phyloP scores from a whole-genome alignment of 106 monocot genomes.

The Xerophyta viscosa region DNA sequence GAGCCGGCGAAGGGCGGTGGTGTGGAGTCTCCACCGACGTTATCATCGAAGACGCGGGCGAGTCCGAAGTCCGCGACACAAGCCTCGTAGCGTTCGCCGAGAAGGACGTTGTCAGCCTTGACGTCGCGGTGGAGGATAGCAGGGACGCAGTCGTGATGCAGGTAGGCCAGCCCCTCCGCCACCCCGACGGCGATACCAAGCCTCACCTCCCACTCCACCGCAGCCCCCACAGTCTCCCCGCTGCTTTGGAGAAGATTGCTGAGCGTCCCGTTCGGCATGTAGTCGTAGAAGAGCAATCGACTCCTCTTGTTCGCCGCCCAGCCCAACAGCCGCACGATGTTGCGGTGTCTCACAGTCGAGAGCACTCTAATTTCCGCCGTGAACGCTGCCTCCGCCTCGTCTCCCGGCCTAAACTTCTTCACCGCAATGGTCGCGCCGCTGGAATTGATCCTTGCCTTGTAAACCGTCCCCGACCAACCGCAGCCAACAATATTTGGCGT shows the following conservation, averaged over 20 bases:
- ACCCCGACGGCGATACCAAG: conserved; percentile 68
- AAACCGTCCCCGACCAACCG: conserved; percentile 75
- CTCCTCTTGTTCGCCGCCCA: conserved; percentile 61
- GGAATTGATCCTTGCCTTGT: conserved; percentile 29
- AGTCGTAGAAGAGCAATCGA: conserved; percentile 66
- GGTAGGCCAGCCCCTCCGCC: conserved; percentile 77
- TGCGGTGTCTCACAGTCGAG: conserved; percentile 62
- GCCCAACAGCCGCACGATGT: conserved; percentile 66
- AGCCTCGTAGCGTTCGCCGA: conserved; percentile 73
- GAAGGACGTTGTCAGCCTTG: conserved; percentile 72
- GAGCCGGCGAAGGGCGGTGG: conserved; percentile 66
- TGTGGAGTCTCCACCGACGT: conserved; percentile 1
- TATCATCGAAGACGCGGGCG: conserved; percentile 30
- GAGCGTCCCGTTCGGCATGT: conserved; percentile 65
- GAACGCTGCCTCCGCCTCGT: conserved; percentile 48
- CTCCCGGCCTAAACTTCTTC: conserved; percentile 50
- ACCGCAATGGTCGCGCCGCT: conserved; percentile 53
- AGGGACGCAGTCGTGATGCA: conserved; percentile 88
- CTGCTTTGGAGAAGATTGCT: conserved; percentile 41
- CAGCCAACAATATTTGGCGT: conserved; percentile 43
- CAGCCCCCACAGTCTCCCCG: conserved; percentile 1
- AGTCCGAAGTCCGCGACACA: conserved; percentile 86
- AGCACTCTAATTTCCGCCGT: conserved; percentile 49
- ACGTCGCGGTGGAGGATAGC: conserved; percentile 78
- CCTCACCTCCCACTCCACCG: conserved; percentile 70